Percentiles rank a stretch among this genome's conserved stretches.
Evolutionary conservation across 2,329 filamentous ascomycete species (phyloP).

Genomic region (Cordyceps farinosa): DNA sequence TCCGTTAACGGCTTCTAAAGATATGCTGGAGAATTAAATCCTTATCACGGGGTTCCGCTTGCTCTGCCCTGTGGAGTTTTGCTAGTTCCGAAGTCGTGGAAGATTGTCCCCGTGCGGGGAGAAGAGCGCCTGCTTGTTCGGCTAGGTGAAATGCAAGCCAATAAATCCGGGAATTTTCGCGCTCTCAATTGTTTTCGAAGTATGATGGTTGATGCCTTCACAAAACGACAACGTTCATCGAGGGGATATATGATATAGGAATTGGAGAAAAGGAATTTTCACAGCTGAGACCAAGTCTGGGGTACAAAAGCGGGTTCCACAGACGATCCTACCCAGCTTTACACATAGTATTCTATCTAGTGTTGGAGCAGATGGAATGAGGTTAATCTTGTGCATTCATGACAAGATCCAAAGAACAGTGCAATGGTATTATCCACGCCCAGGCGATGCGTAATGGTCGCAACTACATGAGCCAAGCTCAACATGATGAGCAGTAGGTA

Average conservation of each 20-base stretch:
- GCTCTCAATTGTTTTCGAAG: background rate
- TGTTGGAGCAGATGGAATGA: too few relatives aligned
- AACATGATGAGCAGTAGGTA: too few relatives aligned
- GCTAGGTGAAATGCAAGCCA: background rate
- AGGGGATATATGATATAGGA: background rate
- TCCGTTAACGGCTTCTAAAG: background rate
- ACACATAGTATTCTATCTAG: background rate
- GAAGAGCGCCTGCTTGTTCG: background rate
- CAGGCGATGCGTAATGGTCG: too few relatives aligned
- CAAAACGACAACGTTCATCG: too few relatives aligned
- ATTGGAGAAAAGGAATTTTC: background rate
- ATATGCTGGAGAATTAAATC: background rate
- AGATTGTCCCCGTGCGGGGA: background rate
- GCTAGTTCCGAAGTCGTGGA: background rate
- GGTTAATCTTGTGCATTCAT: too few relatives aligned
- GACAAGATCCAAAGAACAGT: too few relatives aligned
- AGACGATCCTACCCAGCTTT: background rate
- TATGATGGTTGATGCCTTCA: background rate
- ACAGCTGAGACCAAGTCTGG: background rate
- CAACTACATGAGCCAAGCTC: too few relatives aligned
- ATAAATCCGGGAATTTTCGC: background rate
- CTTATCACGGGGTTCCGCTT: slow-evolving; percentile 1
- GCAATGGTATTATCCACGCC: too few relatives aligned
- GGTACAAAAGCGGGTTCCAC: background rate
- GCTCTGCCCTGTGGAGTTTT: background rate